Percentiles rank a stretch among this genome's conserved stretches.
Conservation (phyloP, 1,139 yeast genomes). For the Protomyces gravidus region DNA sequence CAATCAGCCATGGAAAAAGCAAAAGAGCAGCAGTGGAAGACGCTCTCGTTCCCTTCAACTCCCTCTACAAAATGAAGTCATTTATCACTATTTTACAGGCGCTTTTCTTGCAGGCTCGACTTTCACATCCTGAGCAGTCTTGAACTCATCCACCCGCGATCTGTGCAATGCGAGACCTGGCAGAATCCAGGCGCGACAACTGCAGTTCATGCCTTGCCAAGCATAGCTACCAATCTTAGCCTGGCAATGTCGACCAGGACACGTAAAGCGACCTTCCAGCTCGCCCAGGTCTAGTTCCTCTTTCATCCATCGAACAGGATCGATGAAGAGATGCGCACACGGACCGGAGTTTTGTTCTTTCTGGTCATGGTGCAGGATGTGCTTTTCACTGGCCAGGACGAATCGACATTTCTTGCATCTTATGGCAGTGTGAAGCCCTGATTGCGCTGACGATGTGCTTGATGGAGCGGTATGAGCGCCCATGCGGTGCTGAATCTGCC, state of each 20-base stretch:
- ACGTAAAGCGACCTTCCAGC: constrained; percentile 76
- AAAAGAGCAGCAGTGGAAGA: constrained; percentile 29
- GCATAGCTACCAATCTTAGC: constrained; percentile 75
- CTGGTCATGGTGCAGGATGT: constrained; percentile 36
- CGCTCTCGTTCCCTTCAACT: constrained; percentile 1
- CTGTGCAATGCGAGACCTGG: constrained; percentile 83
- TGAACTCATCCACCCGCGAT: constrained; percentile 70
- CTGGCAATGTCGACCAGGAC: constrained; percentile 65
- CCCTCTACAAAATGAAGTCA: neutral
- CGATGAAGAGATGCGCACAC: constrained; percentile 83
- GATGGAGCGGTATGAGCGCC: neutral
- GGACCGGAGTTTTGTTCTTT: constrained; percentile 10
- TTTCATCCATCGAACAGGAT: constrained; percentile 91
- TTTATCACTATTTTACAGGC: neutral
- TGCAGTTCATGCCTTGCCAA: constrained; percentile 93
- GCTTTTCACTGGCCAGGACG: constrained; percentile 36
- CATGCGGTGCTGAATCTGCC: constrained; percentile 39
- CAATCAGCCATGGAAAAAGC: constrained; percentile 44
- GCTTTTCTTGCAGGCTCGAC: constrained; percentile 8
- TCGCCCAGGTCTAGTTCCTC: constrained; percentile 61
- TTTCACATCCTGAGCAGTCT: constrained; percentile 13
- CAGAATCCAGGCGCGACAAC: constrained; percentile 93
- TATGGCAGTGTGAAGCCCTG: constrained; percentile 28
- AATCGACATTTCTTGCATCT: constrained; percentile 42
- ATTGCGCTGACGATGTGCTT: neutral